Evolutionary conservation across 148 eudicot species (phyloP), one percentile per base, ranked within the genome.

Genomic region (Silene latifolia): DNA sequence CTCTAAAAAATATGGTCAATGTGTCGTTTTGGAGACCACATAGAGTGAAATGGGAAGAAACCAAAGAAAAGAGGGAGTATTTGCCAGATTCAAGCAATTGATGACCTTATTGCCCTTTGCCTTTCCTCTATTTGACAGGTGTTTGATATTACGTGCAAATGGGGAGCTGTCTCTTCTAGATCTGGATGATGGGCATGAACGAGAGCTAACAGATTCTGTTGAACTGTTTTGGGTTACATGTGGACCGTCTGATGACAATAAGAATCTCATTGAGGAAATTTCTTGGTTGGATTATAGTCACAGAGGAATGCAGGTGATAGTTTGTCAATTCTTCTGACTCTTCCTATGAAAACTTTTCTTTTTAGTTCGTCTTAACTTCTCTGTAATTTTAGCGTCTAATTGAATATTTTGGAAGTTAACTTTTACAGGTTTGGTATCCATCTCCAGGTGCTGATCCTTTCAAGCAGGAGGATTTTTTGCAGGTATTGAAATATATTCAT

Each of bases 261-360:
- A 88, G 69, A 95, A 92, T 78, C 86, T 95, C 71, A 95, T 95
- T 80, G 93, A 92, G 81, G 98, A 95, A 79, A 96, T 95, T 77
- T 92, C 98, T 65, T 95, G 98, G 98, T 83, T 95, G 83, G 98
- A 95, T 84, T 95, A 95, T 83, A 96, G 98, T 57, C 92, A 92
- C 79, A 85, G 97, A 74, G 98, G 98, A 75, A 92, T 95, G 98
- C 98, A 95, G 97, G 98, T 95, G 81, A 86, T 78, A 82, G 69
- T 78, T 84, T 77, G 29, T 72, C 71, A 18, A n/a, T n/a, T 71
- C 58, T 57, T 51, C 46, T 4, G 15, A 29, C 7, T 46, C 7
- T 12, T 39, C 47, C 29, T 39, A 23, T 44, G 4, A 12, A 51
- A 32, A 23, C 29, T 66, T 39, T 59, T 57, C 18, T 46, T 68